A percentile compares a stretch with the other conserved stretches of the same genome.
These are phyloP conservation scores for Myxozyma neotropica DNA, from an alignment of 805 yeast species.

Conservation along the genomic window DNA sequence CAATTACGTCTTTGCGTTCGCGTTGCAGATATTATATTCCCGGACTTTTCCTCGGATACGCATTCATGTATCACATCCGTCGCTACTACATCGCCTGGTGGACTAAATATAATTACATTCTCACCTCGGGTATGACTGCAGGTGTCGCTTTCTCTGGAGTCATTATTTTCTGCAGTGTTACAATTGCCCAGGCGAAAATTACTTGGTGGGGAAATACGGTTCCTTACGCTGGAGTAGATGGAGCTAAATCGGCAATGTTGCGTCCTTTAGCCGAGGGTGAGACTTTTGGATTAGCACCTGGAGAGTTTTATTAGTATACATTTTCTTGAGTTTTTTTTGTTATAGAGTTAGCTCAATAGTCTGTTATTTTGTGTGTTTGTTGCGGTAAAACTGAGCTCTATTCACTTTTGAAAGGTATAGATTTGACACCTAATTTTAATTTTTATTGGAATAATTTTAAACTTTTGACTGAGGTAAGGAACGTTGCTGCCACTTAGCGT, in stretches of 20 bases:
- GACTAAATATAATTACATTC: constrained; percentile 70
- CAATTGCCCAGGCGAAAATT: constrained; percentile 46
- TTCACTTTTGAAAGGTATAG: no score
- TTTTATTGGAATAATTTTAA: no score
- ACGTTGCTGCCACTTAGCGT: no score
- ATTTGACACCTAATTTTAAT: no score
- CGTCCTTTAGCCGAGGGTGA: constrained; percentile 36
- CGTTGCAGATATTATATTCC: constrained; percentile 18
- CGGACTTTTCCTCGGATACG: constrained; percentile 45
- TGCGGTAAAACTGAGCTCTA: neutral
- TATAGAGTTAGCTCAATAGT: no score
- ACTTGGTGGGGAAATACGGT: constrained; percentile 68
- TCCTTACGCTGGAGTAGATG: constrained; percentile 21
- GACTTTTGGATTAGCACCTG: constrained; percentile 45
- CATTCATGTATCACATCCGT: constrained; percentile 60
- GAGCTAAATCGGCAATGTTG: constrained; percentile 28
- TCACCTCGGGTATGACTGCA: constrained; percentile 66
- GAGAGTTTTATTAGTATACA: constrained; percentile 8
- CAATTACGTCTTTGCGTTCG: no score
- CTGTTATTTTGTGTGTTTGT: neutral
- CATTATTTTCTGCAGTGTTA: constrained; percentile 55
- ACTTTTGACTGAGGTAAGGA: no score
- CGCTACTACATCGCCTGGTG: constrained; percentile 66
- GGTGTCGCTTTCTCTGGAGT: constrained; percentile 68
- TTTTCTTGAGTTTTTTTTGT: neutral